phyloP scores from a whole-genome alignment of 2,329 filamentous ascomycete species.

The Diaporthe ilicicola region DNA sequence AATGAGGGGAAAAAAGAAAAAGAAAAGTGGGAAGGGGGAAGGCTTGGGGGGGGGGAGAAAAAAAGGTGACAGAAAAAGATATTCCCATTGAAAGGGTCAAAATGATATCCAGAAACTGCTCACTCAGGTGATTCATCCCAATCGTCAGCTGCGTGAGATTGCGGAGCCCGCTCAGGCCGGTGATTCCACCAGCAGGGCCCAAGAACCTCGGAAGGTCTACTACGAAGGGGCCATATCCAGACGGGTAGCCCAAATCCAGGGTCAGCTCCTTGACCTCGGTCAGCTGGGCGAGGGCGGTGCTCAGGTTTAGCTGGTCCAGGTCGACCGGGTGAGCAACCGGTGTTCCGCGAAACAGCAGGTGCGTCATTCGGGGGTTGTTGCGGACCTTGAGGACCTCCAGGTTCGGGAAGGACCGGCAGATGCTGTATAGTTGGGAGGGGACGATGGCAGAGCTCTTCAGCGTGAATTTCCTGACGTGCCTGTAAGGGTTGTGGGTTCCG shows the following conservation, averaged over 20 bases:
- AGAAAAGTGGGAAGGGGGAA: too few relatives aligned
- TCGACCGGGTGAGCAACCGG: background rate
- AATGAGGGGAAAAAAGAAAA: too few relatives aligned
- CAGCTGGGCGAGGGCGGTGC: background rate
- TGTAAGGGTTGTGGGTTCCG: background rate
- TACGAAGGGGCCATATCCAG: too few relatives aligned
- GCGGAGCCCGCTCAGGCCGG: background rate
- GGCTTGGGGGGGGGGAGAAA: too few relatives aligned
- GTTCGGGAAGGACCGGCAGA: background rate
- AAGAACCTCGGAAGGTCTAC: background rate
- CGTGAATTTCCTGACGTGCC: background rate
- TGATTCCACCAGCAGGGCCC: background rate
- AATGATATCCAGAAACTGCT: too few relatives aligned
- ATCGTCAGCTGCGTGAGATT: background rate
- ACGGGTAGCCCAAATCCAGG: background rate
- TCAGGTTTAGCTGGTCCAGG: background rate
- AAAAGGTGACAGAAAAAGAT: too few relatives aligned
- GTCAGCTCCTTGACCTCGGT: background rate
- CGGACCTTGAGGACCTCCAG: background rate
- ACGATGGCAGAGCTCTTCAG: background rate
- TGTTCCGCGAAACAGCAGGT: too few relatives aligned
- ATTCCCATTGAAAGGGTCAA: too few relatives aligned
- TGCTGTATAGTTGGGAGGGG: background rate
- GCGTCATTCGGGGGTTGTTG: too few relatives aligned
- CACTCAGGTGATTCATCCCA: background rate